Percentiles rank a stretch among this genome's conserved stretches.
phyloP scores from a whole-genome alignment of 225 moss, liverwort and hornwort genomes.

The Thuidium tamariscinum region DNA sequence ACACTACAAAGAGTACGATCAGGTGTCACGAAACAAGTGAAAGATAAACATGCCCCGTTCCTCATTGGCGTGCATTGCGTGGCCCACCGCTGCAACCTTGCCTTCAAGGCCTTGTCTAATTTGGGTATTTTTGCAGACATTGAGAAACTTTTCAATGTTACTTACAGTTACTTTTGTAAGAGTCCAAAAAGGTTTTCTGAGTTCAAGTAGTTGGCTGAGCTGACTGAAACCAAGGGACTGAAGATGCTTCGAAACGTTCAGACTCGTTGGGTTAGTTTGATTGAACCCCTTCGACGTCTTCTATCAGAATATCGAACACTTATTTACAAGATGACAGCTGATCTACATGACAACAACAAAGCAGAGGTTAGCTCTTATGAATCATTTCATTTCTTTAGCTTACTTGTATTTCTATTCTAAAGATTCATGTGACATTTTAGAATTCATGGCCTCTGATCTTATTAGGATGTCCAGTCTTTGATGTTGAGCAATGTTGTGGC shows the following conservation, averaged over 20 bases:
- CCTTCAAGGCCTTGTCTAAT: accelerated
- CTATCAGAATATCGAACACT: not conserved
- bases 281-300: not conserved
- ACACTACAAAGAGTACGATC: accelerated
- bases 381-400: too few species aligned
- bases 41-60: not conserved
- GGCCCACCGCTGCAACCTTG: not conserved
- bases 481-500: too few species aligned
- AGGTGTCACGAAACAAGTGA: not conserved
- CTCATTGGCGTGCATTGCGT: accelerated
- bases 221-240: not conserved
- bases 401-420: too few species aligned
- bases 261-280: not conserved
- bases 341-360: too few species aligned
- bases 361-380: too few species aligned
- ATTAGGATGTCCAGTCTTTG: too few species aligned
- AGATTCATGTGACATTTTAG: too few species aligned
- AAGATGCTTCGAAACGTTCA: not conserved
- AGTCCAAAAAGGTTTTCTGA: not conserved
- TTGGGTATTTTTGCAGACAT: accelerated
- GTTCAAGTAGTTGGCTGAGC: not conserved
- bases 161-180: accelerated
- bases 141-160: accelerated
- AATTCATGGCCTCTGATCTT: too few species aligned
- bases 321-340: not conserved